A percentile compares a stretch with the other conserved stretches of the same genome.
Conservation (phyloP, 73 alveolate species). For the Symbiodinium pilosum region DNA sequence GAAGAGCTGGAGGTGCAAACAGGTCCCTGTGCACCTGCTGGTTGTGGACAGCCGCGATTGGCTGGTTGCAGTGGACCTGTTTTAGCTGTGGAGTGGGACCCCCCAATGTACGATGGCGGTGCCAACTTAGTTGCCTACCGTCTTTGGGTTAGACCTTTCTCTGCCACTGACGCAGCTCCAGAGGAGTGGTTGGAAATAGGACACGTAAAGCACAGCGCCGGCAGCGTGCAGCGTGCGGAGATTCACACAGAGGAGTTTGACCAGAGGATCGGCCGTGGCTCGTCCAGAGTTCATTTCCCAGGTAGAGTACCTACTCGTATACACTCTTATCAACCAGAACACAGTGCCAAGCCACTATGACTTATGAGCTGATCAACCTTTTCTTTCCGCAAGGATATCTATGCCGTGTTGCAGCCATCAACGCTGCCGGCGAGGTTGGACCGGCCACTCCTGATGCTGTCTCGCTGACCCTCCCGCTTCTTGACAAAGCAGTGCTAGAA, state of each 20-base stretch:
- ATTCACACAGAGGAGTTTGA: conserved; percentile 81
- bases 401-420: conserved; percentile 86
- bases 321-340: too few relatives aligned
- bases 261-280: conserved; percentile 53
- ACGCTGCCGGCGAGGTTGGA: conserved; percentile 72
- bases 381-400: conserved; percentile 48
- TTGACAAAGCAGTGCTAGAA: too few relatives aligned
- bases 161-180: conserved; percentile 25
- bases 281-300: not conserved
- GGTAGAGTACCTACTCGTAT: too few relatives aligned
- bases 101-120: conserved; percentile 89
- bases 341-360: too few relatives aligned
- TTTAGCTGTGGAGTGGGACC: conserved; percentile 76
- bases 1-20: conserved; percentile 69
- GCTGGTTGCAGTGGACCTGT: conserved; percentile 75
- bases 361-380: too few relatives aligned
- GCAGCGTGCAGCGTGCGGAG: conserved; percentile 64
- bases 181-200: conserved; percentile 82
- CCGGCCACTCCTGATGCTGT: conserved; percentile 87
- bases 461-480: conserved; percentile 50
- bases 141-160: conserved; percentile 86
- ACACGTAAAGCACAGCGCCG: conserved; percentile 65
- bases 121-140: conserved; percentile 89
- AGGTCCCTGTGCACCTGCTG: conserved; percentile 86
- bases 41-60: conserved; percentile 66